Evolutionary conservation across 345 rosid species (phyloP).

Genomic region (Pistacia integerrima): DNA sequence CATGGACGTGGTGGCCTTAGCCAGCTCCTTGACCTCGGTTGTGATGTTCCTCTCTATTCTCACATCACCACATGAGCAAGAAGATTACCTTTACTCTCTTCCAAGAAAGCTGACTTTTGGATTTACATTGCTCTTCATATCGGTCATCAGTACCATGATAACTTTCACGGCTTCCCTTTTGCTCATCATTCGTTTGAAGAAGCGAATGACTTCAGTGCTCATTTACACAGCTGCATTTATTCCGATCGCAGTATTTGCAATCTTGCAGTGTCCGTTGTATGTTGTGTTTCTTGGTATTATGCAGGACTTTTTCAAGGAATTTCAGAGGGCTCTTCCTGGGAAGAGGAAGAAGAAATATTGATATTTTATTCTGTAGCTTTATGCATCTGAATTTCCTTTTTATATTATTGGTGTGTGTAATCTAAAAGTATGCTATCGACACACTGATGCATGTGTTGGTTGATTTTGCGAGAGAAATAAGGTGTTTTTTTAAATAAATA

Average conservation of each 20-base stretch:
- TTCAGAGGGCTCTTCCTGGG: neutral
- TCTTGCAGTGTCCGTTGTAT: neutral
- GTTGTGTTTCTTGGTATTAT: neutral
- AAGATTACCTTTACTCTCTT: slow-evolving; percentile 17
- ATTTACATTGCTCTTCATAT: slow-evolving; percentile 30
- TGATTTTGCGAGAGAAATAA: too few species aligned
- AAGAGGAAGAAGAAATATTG: too few species aligned
- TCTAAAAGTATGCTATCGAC: too few species aligned
- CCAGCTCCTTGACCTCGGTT: slow-evolving; percentile 30
- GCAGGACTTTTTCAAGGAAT: neutral
- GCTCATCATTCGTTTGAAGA: slow-evolving; percentile 20
- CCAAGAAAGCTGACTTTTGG: slow-evolving; percentile 26
- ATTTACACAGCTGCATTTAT: neutral
- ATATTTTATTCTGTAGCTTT: too few species aligned
- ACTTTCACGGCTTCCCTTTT: slow-evolving; percentile 29
- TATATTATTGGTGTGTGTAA: too few species aligned
- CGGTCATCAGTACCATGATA: slow-evolving; percentile 22
- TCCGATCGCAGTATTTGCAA: neutral
- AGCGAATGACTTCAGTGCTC: neutral
- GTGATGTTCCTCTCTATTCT: slow-evolving; percentile 33
- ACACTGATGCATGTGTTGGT: too few species aligned
- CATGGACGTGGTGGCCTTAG: slow-evolving; percentile 23
- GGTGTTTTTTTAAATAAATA: too few species aligned
- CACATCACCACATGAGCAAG: slow-evolving; percentile 19
- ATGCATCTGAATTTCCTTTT: too few species aligned